Base-by-base conservation (phyloP, 2,329 filamentous ascomycete species). In the Scedosporium boydii region DNA sequence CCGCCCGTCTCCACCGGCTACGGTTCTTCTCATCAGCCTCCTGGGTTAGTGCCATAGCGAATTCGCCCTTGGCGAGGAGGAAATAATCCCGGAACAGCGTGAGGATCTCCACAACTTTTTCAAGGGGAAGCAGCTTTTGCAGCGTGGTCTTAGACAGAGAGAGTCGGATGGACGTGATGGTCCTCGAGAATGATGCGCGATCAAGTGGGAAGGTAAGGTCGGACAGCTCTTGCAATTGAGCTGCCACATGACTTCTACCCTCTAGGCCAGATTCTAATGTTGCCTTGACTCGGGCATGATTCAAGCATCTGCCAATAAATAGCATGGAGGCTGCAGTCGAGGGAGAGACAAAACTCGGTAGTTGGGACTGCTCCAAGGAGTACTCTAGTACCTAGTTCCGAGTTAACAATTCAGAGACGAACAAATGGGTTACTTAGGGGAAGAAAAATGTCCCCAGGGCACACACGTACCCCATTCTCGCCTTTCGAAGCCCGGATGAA, bases 241-340 rank as follows among this genome's bases (percentile, higher is more conserved):
- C 80, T 1, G 88, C 84, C 1, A 90, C 76, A 58, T 90, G 81
- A 21, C 84, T 79, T 4, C 86, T 75, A 34, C 85, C 84, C 41
- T 76, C 75, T 21, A 78, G 66, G 60, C 76, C 72, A 14, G 76
- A 74, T 64, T 79, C 76, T 9, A 76, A 70, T 57, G 74, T 78
- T 62, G 78, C 78, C 67, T 78, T 80, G 16, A 83, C 80, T 59
- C 89, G 83, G 62, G 96, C 88, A 67, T 96, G 90, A 68, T 96
- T 91, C 57, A 98, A 78, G 0, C 92, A 96, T 66, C 89, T 90
- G 10, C 95, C 95, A 65, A 97, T 88, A 70, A 97, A 97, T 4
- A 97, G 78, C 72, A 98, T 91, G 0, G 93, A 96, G 3, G 84
- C 81, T 6, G 91, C 91, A 1, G 91, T 90, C 4, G 87, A 77